Evolutionary conservation across 331 rosid genomes (phyloP).

Genomic region (Acacia concinna): DNA sequence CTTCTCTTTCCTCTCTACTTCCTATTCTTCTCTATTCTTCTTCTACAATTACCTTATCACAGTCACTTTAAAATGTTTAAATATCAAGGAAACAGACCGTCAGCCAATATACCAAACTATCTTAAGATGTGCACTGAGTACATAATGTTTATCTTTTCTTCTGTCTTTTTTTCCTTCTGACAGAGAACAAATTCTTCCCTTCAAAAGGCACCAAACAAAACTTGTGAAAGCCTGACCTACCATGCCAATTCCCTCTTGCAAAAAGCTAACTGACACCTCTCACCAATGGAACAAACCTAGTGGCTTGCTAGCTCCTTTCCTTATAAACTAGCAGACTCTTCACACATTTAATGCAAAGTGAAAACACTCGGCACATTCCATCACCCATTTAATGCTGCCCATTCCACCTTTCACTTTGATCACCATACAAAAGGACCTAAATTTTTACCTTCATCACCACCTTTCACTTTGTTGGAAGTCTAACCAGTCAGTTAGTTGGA

Average conservation of each 20-base stretch:
- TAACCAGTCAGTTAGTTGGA: background rate
- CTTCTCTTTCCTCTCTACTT: too few relatives aligned
- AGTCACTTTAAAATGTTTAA: background rate
- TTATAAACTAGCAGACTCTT: background rate
- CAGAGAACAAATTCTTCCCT: background rate
- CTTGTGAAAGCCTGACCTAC: background rate
- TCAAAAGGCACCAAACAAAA: background rate
- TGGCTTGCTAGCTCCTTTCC: background rate
- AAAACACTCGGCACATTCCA: slow-evolving; percentile 5
- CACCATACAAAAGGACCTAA: background rate
- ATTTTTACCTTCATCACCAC: background rate
- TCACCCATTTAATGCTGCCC: background rate
- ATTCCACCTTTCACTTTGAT: too few relatives aligned
- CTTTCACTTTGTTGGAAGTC: slow-evolving; percentile 15
- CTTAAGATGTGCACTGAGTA: background rate
- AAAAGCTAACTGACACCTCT: background rate
- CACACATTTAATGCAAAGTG: slow-evolving; percentile 9
- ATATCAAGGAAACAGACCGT: slow-evolving; percentile 7
- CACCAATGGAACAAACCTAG: background rate
- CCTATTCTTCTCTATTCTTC: too few relatives aligned
- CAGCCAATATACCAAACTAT: slow-evolving; percentile 8
- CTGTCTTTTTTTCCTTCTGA: background rate
- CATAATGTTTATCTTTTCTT: background rate
- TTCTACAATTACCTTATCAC: too few relatives aligned
- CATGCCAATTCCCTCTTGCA: background rate